Base-by-base conservation (phyloP, 2,329 filamentous ascomycete genomes). In the Neofusicoccum umdonicola region DNA sequence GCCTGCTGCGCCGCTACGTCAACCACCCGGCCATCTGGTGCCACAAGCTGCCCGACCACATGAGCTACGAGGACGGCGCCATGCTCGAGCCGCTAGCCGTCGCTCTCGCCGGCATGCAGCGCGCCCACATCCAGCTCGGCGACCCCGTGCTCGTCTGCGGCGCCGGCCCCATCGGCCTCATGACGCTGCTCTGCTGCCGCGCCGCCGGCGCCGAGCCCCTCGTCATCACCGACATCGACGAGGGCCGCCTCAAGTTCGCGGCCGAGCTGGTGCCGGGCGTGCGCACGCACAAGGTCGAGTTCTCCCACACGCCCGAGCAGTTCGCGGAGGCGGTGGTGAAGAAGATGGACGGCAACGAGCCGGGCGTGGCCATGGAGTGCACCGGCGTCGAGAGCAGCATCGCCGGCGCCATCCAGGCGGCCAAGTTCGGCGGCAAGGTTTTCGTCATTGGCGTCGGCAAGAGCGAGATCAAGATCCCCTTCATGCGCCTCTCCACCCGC, bases 401-500 rank as follows among this genome's bases (percentile, higher is more conserved):
- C 72, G 87, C 88, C 5, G 85, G 91, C 34, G 92, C 93, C 62
- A 94, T 97, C 76, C 95, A 93, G 85, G 89, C 91, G 9, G 87
- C 90, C 76, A 96, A 94, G 81, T 98, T 98, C 73, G 95, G 94
- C 69, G 94, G 95, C 71, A 97, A 96, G 80, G 94, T 98, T 62
- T 98, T 98, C 75, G 90, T 98, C 68, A 96, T 97, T 69, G 94
- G 94, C 45, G 93, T 98, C 2, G 95, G 94, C 69, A 94, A 91
- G 84, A 93, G 95, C 77, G 92, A 97, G 83, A 95, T 98, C 83
- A 92, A 87, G 79, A 90, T 98, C 68, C 94, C 94, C 34, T 98
- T 98, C 78, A 97, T 97, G 94, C 83, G 92, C 60, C 85, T 94
- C 65, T 94, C 90, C 72, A 94, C 93, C 5, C 87, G 91, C 68